Percentiles rank a stretch among this genome's conserved stretches.
phyloP scores from a whole-genome alignment of 78 protist species.

The Blattamonas nauphoetae region DNA sequence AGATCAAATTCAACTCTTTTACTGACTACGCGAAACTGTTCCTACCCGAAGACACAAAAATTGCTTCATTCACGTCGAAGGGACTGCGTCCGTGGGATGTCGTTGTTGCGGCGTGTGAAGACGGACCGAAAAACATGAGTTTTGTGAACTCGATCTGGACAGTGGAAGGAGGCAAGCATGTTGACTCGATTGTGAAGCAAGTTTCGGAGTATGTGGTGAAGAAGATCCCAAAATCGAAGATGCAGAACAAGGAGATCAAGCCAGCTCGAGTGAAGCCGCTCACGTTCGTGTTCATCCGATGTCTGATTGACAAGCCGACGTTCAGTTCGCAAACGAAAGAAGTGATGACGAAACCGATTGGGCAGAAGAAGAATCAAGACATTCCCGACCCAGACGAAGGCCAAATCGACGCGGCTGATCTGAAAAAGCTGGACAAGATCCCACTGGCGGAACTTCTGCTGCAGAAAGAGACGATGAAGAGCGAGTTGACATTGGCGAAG shows the following conservation, averaged over 20 bases:
- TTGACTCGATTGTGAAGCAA: constrained; percentile 61
- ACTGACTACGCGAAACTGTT: constrained; percentile 60
- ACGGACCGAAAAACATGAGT: constrained; percentile 55
- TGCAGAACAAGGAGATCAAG: constrained; percentile 51
- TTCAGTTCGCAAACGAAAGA: constrained; percentile 94
- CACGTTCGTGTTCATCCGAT: constrained; percentile 76
- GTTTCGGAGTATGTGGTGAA: constrained; percentile 12
- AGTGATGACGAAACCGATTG: constrained; percentile 51
- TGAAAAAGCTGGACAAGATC: constrained; percentile 48
- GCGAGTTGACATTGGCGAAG: neutral
- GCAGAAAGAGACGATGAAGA: constrained; percentile 51
- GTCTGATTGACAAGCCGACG: constrained; percentile 89
- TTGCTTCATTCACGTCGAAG: neutral
- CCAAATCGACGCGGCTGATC: constrained; percentile 48
- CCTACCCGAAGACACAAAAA: constrained; percentile 22
- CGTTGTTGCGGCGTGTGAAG: constrained; percentile 21
- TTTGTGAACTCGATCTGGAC: constrained; percentile 94
- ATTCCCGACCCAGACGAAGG: no score
- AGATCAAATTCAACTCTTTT: neutral
- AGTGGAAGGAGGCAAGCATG: constrained; percentile 90
- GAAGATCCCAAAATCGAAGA: constrained; percentile 27
- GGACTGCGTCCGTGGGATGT: constrained; percentile 46
- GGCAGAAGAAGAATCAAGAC: no score
- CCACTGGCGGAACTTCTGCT: constrained; percentile 56
- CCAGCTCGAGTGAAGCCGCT: constrained; percentile 60